These are phyloP conservation scores for Pseudonitzschia pungens DNA, from an alignment of 108 stramenopile species.

Conservation along the genomic window DNA sequence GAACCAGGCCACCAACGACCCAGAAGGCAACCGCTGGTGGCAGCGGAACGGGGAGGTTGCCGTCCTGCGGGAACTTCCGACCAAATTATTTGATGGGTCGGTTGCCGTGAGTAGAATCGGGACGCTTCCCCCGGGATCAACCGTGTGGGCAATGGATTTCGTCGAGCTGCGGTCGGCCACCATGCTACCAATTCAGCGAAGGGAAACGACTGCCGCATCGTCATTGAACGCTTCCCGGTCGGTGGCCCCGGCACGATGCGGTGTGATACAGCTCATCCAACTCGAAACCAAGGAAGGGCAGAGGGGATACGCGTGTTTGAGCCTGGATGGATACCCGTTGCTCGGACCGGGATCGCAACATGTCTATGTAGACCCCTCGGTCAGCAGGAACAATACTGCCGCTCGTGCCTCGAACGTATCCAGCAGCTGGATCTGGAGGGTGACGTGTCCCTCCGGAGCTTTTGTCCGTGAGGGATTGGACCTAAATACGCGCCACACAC, in stretches of 20 bases:
- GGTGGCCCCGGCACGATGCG: conserved; percentile 5
- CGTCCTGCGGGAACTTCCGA: conserved; percentile 42
- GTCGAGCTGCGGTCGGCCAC: conserved; percentile 42
- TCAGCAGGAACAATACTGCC: neutral
- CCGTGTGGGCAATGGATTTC: conserved; percentile 44
- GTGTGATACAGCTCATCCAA: conserved; percentile 40
- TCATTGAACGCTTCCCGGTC: neutral
- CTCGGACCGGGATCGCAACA: conserved; percentile 56
- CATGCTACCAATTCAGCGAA: conserved; percentile 15
- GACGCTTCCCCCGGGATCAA: conserved; percentile 56
- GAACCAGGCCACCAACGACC: neutral
- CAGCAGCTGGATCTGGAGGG: conserved; percentile 57
- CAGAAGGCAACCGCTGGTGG: conserved; percentile 34
- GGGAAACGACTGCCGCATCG: neutral
- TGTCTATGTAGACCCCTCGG: conserved; percentile 14
- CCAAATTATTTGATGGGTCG: conserved; percentile 13
- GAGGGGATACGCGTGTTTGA: conserved; percentile 46
- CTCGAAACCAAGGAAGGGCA: conserved; percentile 35
- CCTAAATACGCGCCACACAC: conserved; percentile 55
- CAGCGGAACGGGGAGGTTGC: conserved; percentile 40
- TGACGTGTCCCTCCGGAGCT: conserved; percentile 77
- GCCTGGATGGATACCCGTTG: conserved; percentile 57
- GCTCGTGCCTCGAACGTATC: too few relatives aligned
- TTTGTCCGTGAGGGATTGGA: conserved; percentile 78
- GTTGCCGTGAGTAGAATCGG: conserved; percentile 22